A percentile compares a stretch with the other conserved stretches of the same genome.
These are phyloP conservation scores for Polygonum aviculare DNA, from an alignment of 148 eudicot genomes.

Conservation along the genomic window DNA sequence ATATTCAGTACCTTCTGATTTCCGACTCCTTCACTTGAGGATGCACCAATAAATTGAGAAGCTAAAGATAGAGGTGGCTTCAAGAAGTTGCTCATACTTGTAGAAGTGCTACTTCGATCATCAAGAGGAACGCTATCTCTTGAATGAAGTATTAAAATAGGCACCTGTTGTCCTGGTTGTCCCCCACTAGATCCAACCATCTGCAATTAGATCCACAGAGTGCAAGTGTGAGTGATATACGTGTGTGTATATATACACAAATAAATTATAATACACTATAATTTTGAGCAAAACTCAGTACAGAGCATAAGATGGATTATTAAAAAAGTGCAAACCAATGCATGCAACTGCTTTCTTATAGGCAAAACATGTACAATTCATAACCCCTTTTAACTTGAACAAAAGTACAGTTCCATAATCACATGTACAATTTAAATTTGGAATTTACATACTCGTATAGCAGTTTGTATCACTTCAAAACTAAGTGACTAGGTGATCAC, in stretches of 20 bases:
- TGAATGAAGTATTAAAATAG: conserved; percentile 47
- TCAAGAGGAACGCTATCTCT: conserved; percentile 36
- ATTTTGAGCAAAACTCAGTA: neutral
- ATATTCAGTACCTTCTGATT: conserved; percentile 39
- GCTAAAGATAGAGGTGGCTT: conserved; percentile 43
- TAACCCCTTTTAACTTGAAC: neutral
- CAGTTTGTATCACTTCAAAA: neutral
- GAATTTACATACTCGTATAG: neutral
- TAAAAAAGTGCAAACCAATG: neutral
- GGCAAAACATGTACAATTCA: neutral
- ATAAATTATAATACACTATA: neutral
- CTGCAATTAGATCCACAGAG: conserved; percentile 19
- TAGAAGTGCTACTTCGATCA: conserved; percentile 46
- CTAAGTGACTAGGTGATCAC: neutral
- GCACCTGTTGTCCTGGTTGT: conserved; percentile 34
- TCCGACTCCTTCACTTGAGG: conserved; percentile 33
- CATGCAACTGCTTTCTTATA: neutral
- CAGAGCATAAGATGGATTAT: neutral
- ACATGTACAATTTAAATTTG: neutral
- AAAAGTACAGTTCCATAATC: neutral
- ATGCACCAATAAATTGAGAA: conserved; percentile 29
- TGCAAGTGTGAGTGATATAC: neutral
- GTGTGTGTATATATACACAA: no score
- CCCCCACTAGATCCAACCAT: conserved; percentile 37
- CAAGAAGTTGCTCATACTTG: conserved; percentile 29